phyloP scores from a whole-genome alignment of 163 green algal species.

The Chlamydomonas reinhardtii region DNA sequence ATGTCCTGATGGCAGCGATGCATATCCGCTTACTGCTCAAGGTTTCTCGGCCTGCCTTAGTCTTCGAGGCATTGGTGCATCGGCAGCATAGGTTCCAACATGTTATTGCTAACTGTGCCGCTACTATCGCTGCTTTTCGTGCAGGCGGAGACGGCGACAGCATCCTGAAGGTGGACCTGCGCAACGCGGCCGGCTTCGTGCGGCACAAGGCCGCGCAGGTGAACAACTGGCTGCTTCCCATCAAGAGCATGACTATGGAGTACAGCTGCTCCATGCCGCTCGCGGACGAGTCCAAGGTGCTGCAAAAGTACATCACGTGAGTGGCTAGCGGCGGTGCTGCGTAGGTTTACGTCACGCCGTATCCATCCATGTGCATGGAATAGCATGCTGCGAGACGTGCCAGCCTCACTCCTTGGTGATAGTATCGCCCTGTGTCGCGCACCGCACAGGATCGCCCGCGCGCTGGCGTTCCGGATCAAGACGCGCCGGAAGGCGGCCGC shows the following conservation, averaged over 20 bases:
- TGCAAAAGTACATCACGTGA: slow-evolving; percentile 56
- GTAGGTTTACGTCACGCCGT: too few species aligned
- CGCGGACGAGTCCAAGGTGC: slow-evolving; percentile 51
- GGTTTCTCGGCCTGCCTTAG: too few species aligned
- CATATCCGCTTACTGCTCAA: too few species aligned
- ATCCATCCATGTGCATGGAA: too few species aligned
- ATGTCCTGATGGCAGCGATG: too few species aligned
- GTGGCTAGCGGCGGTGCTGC: background rate
- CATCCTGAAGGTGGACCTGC: slow-evolving; percentile 73
- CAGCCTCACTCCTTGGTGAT: background rate
- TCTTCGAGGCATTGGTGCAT: too few species aligned
- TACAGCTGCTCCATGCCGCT: slow-evolving; percentile 21
- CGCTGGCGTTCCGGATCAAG: slow-evolving; percentile 9
- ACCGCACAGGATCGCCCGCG: slow-evolving; percentile 11
- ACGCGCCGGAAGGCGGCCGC: background rate
- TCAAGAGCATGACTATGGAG: slow-evolving; percentile 54
- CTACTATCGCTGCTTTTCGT: too few species aligned
- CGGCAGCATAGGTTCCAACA: too few species aligned
- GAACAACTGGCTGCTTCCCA: slow-evolving; percentile 82
- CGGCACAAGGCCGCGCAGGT: slow-evolving; percentile 66
- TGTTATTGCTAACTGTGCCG: too few species aligned
- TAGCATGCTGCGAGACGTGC: too few species aligned
- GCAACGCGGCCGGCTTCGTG: slow-evolving; percentile 79
- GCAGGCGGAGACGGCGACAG: slow-evolving; percentile 80
- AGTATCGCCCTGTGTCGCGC: too few species aligned